Conservation (phyloP, 768 basidiomycete genomes). For the Lanmaoa rubissima region DNA sequence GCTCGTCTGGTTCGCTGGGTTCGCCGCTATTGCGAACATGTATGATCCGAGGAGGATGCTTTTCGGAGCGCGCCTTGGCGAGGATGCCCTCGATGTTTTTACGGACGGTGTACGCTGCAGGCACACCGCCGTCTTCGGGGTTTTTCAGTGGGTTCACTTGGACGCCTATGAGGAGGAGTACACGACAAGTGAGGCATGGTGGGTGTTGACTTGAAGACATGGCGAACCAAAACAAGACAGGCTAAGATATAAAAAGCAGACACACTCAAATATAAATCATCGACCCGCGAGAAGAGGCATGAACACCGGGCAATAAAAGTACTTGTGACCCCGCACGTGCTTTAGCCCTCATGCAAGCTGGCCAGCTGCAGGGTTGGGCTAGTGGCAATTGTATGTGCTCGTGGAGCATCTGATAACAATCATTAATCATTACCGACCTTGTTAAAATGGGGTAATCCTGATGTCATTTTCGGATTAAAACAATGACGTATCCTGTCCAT, state of each 20-base stretch:
- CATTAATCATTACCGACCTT: not conserved
- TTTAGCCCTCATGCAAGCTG: not conserved
- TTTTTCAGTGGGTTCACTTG: conserved; percentile 50
- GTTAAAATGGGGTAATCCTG: not conserved
- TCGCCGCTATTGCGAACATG: conserved; percentile 70
- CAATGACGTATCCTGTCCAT: not conserved
- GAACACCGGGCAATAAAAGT: too few relatives aligned
- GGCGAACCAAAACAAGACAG: not conserved
- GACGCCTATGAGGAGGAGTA: conserved; percentile 60
- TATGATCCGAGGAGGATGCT: conserved; percentile 54
- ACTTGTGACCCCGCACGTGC: too few relatives aligned
- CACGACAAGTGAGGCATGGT: conserved; percentile 32
- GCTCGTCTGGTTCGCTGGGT: conserved; percentile 58
- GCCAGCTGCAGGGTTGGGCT: too few relatives aligned
- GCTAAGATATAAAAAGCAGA: not conserved
- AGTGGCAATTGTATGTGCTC: not conserved
- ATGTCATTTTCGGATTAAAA: not conserved
- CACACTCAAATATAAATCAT: conserved; percentile 11
- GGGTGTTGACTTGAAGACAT: conserved; percentile 25
- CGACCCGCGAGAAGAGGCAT: not conserved
- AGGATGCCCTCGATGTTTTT: conserved; percentile 52
- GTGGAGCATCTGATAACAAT: conserved; percentile 1
- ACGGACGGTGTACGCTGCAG: conserved; percentile 40
- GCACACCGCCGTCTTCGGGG: conserved; percentile 53
- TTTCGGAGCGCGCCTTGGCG: conserved; percentile 44